phyloP scores from a whole-genome alignment of 2,329 filamentous ascomycete species.

The Elsinoe batatas region DNA sequence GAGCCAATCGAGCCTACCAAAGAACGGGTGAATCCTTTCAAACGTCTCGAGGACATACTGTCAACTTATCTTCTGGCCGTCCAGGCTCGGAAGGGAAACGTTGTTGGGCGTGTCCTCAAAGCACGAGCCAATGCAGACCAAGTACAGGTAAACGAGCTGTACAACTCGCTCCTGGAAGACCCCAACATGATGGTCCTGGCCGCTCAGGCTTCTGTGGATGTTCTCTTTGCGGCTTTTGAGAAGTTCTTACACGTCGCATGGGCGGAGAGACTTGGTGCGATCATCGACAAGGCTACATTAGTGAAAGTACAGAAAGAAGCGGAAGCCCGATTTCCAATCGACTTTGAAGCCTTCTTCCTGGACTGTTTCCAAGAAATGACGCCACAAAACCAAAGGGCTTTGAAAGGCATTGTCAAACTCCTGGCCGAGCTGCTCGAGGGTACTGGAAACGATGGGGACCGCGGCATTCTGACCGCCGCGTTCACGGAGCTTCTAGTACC shows the following conservation, averaged over 20 bases:
- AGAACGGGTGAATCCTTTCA: constrained; percentile 46
- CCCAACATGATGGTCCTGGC: constrained; percentile 68
- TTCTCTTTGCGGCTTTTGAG: constrained; percentile 85
- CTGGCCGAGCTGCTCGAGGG: constrained; percentile 80
- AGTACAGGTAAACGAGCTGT: constrained; percentile 75
- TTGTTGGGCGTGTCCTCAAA: constrained; percentile 67
- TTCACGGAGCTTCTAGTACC: constrained; percentile 80
- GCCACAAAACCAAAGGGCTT: constrained; percentile 60
- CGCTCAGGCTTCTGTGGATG: constrained; percentile 66
- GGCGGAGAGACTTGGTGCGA: constrained; percentile 76
- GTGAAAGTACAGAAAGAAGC: constrained; percentile 60
- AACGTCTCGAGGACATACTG: constrained; percentile 74
- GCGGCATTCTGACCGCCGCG: constrained; percentile 75
- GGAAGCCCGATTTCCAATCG: constrained; percentile 56
- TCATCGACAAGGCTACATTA: constrained; percentile 63
- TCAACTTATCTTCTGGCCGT: constrained; percentile 73
- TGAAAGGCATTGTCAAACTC: constrained; percentile 74
- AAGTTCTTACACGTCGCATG: constrained; percentile 85
- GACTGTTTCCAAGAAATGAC: constrained; percentile 43
- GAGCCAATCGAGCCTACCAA: constrained; percentile 8
- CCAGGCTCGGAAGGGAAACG: constrained; percentile 76
- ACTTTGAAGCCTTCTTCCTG: constrained; percentile 55
- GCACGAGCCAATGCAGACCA: constrained; percentile 63
- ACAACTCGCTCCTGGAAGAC: constrained; percentile 77
- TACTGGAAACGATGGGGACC: constrained; percentile 81